Conservation (phyloP, 139 green algal genomes). For the Tetratostichococcus sp. region DNA sequence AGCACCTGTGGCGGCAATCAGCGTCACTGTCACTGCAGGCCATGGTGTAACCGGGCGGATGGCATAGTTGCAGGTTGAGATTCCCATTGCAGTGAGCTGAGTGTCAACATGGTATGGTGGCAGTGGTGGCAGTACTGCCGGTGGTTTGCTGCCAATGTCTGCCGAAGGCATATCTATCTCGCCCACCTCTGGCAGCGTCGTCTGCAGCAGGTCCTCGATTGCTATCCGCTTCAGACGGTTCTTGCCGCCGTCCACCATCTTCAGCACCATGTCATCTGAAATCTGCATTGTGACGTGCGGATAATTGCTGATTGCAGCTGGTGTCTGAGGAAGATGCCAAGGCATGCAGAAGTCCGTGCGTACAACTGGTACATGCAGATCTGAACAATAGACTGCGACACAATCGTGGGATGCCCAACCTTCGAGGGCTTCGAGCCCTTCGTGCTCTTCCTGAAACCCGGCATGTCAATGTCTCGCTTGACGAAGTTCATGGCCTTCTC, state of each 20-base stretch:
- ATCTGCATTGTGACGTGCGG: not conserved
- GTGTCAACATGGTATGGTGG: not conserved
- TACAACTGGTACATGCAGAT: not conserved
- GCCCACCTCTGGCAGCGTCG: not conserved
- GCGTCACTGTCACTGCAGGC: too few relatives aligned
- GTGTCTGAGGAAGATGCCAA: too few relatives aligned
- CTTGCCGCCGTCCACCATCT: not conserved
- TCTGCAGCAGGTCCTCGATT: not conserved
- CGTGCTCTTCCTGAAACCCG: constrained; percentile 30
- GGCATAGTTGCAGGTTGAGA: not conserved
- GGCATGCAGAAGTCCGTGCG: not conserved
- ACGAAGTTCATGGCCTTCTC: constrained; percentile 10
- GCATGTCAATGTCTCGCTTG: constrained; percentile 4
- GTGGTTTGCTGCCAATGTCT: too few relatives aligned
- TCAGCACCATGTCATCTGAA: not conserved
- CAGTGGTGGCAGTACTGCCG: not conserved
- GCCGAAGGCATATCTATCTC: not conserved
- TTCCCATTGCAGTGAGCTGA: not conserved
- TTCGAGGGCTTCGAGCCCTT: too few relatives aligned
- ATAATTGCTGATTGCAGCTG: not conserved
- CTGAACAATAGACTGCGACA: not conserved
- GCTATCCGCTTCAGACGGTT: not conserved
- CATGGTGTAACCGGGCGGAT: too few relatives aligned
- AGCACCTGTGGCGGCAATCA: too few relatives aligned
- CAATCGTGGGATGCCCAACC: not conserved